phyloP scores from a whole-genome alignment of 805 yeast species.

The Saccharomyces kudriavzevii region DNA sequence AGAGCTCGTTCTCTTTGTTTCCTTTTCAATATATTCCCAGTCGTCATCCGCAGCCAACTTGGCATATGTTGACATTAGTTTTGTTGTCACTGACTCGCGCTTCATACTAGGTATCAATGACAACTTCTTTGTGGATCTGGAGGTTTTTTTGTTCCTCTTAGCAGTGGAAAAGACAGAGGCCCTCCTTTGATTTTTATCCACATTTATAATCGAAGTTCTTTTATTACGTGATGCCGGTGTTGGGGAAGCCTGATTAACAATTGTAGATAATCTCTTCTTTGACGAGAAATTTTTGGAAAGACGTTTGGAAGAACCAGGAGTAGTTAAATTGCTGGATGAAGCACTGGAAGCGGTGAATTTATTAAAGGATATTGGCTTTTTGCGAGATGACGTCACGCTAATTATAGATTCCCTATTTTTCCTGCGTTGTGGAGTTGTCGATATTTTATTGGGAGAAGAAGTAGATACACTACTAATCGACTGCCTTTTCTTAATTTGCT shows the following conservation, averaged over 20 bases:
- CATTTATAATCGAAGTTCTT: conserved; percentile 18
- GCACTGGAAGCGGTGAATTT: conserved; percentile 17
- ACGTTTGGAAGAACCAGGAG: conserved; percentile 20
- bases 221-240: conserved; percentile 26
- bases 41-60: conserved; percentile 55
- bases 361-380: conserved; percentile 41
- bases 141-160: conserved; percentile 12
- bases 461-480: conserved; percentile 11
- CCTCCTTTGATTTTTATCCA: conserved; percentile 11
- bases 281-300: conserved; percentile 22
- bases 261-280: conserved; percentile 21
- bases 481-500: conserved; percentile 37
- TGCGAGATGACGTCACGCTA: conserved; percentile 42
- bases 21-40: conserved; percentile 63
- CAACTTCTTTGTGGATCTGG: conserved; percentile 30
- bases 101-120: conserved; percentile 38
- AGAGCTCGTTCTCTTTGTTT: conserved; percentile 67
- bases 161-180: not conserved
- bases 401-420: conserved; percentile 36
- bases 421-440: conserved; percentile 27
- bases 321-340: conserved; percentile 13
- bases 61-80: conserved; percentile 64
- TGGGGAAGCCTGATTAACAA: conserved; percentile 20
- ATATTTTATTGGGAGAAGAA: conserved; percentile 3
- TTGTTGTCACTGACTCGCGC: conserved; percentile 66